Percentiles rank a stretch among this genome's conserved stretches.
Conservation (phyloP, 2,329 filamentous ascomycete genomes). For the Colletotrichum caudatum region DNA sequence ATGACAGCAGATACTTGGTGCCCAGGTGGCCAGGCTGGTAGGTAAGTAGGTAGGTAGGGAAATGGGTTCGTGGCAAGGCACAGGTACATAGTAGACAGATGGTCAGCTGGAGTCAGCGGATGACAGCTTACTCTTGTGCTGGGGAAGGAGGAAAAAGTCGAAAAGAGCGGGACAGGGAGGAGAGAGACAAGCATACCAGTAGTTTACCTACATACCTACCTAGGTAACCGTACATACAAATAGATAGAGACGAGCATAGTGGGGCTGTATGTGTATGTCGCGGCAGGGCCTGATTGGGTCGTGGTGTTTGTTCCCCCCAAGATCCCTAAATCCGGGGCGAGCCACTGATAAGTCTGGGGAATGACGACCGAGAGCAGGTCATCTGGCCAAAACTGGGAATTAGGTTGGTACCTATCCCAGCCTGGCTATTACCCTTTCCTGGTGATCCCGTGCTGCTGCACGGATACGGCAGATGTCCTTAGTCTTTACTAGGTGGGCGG, state of each 20-base stretch:
- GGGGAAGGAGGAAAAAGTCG: background rate
- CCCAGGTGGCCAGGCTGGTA: too few species aligned
- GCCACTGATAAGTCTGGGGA: conserved; percentile 8
- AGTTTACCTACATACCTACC: too few species aligned
- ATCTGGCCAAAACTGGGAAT: background rate
- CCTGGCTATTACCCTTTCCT: background rate
- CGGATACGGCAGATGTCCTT: background rate
- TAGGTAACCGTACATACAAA: too few species aligned
- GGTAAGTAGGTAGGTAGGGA: too few species aligned
- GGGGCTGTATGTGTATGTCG: conserved; percentile 11
- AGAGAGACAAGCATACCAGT: background rate
- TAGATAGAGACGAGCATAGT: background rate
- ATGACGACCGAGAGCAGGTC: conserved; percentile 10
- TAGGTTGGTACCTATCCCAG: too few species aligned
- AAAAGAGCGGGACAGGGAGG: background rate
- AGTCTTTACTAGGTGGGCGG: too few species aligned
- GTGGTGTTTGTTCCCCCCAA: conserved; percentile 19
- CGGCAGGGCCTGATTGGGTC: conserved; percentile 16
- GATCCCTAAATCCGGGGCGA: conserved; percentile 34
- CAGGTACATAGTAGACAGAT: background rate
- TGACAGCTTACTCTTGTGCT: background rate
- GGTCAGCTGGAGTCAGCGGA: background rate
- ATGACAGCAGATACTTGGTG: background rate
- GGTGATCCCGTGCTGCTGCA: background rate
- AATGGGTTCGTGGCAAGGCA: background rate